Evolutionary conservation across 106 monocot genomes (phyloP), one percentile per base, ranked within the genome.

Genomic region (Dactylorhiza incarnata): DNA sequence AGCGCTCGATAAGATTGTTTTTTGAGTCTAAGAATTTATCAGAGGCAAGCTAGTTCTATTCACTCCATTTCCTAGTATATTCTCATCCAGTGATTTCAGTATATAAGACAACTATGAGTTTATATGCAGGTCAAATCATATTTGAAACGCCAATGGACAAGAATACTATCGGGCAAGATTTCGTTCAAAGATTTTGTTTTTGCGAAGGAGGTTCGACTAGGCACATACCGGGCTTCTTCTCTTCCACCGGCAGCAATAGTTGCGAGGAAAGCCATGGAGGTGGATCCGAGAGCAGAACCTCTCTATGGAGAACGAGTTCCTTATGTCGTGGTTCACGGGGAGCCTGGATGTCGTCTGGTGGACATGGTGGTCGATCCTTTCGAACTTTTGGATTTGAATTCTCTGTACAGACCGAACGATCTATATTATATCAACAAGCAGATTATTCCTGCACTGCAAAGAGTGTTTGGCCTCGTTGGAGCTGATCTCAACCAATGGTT

Each of bases 241-340:
- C 81, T 97, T 45, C 97, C 97, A 52, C 97, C 97, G 10, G 87
- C 97, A 72, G 97, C 97, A 82, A 93, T 97, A 69, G 93, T 97
- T 75, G 97, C 97, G 48, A 83, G 61, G 16, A 97, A 94, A 85
- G 86, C 84, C 20, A 87, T 94, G 89, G 77, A 69, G 48, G 61
- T 26, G 5, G 97, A 97, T 69, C 94, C 87, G 5, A 85, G 97
- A 56, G 87, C 87, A 45, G 91, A 80, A 56, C 94, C 97, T 68
- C 85, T 53, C 11, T 89, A 93, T 85, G 97, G 84, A 19, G 89
- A 97, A 58, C 82, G 97, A 49, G 78, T 97, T 53, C 97, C 94
- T 12, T 97, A 93, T 87, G 84, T 97, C 54, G 97, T 97, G 16
- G 68, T 97, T 45, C 87, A 97, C 76, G 97, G 97, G 6, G 93